A percentile compares a stretch with the other conserved stretches of the same genome.
These are phyloP conservation scores for Blastobotrys capitulatus DNA, from an alignment of 1,139 yeast species.

Conservation along the genomic window DNA sequence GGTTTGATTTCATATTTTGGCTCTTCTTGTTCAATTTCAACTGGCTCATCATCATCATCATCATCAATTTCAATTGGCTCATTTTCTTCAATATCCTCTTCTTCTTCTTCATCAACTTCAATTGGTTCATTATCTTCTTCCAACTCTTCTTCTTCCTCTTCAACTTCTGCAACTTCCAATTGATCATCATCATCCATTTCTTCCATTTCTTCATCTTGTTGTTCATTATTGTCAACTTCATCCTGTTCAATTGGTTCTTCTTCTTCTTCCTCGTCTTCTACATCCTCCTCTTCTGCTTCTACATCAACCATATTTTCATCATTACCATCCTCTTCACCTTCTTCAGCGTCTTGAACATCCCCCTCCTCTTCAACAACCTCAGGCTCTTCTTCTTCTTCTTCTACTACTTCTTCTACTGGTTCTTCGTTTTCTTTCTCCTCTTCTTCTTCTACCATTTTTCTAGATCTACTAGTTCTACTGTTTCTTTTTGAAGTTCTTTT, in stretches of 20 bases:
- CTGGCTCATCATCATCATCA: slow-evolving; percentile 2
- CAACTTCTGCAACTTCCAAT: too few relatives aligned
- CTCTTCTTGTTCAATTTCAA: slow-evolving; percentile 15
- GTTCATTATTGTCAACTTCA: slow-evolving; percentile 9
- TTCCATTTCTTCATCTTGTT: background rate
- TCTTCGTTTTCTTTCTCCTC: background rate
- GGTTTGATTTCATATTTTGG: background rate
- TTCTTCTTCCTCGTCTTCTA: background rate
- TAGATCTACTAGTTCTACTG: background rate
- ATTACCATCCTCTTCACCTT: slow-evolving; percentile 18
- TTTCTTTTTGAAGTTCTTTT: background rate
- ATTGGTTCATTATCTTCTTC: background rate
- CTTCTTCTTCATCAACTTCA: slow-evolving; percentile 2
- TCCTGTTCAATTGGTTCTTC: slow-evolving; percentile 2
- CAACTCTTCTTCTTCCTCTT: slow-evolving; percentile 3
- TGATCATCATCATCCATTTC: slow-evolving; percentile 7
- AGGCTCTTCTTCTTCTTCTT: too few relatives aligned
- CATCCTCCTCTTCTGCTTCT: slow-evolving; percentile 7
- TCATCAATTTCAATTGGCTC: background rate
- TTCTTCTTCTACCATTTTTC: background rate
- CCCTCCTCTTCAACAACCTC: background rate
- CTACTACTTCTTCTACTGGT: background rate
- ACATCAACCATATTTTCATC: slow-evolving; percentile 8
- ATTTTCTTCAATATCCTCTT: background rate
- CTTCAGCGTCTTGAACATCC: slow-evolving; percentile 3